These are phyloP conservation scores for Stephania japonica DNA, from an alignment of 164 flowering plant species.

Conservation along the genomic window DNA sequence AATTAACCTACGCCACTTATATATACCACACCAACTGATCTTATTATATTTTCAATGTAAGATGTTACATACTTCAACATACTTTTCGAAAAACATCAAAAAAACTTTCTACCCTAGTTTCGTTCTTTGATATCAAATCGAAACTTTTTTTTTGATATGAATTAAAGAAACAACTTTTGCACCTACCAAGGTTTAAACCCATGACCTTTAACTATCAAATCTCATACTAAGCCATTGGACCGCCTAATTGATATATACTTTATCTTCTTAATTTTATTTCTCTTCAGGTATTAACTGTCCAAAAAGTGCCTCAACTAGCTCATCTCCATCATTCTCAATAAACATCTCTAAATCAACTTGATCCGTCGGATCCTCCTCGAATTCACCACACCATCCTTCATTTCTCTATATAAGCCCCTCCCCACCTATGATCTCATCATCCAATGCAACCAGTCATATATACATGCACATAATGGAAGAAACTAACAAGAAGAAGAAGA, in stretches of 20 bases:
- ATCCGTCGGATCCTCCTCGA: slow-evolving; percentile 13
- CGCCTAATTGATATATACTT: too few species aligned
- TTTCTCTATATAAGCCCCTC: slow-evolving; percentile 1
- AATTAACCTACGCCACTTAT: too few species aligned
- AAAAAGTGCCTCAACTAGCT: background rate
- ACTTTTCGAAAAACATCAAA: background rate
- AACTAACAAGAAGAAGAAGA: slow-evolving; percentile 21
- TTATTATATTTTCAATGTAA: too few species aligned
- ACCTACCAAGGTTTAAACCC: too few species aligned
- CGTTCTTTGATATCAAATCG: background rate
- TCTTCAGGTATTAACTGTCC: too few species aligned
- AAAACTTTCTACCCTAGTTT: background rate
- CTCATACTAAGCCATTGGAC: too few species aligned
- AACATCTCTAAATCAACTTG: background rate
- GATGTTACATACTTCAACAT: too few species aligned
- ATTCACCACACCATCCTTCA: background rate
- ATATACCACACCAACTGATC: too few species aligned
- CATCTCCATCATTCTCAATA: background rate
- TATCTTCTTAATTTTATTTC: too few species aligned
- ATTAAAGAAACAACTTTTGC: background rate
- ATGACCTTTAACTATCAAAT: too few species aligned
- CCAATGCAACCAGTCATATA: background rate
- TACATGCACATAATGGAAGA: background rate
- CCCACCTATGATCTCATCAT: background rate
- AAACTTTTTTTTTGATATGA: background rate